Evolutionary conservation across 2,329 filamentous ascomycete genomes (phyloP).

Genomic region (Lachnellula cervina): DNA sequence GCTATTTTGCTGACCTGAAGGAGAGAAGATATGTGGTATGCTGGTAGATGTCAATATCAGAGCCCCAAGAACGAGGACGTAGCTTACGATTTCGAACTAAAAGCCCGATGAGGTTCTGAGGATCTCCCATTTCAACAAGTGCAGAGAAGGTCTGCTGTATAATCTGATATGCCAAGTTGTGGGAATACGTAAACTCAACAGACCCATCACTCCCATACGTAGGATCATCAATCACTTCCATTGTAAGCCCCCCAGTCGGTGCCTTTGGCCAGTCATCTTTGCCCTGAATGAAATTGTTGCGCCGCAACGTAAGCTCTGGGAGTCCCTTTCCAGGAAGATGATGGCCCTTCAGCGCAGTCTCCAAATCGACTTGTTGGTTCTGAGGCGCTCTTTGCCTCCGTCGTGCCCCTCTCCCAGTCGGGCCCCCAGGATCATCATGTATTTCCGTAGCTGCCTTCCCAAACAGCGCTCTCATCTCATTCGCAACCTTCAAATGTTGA

Average conservation of each 20-base stretch:
- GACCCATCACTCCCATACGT: slow-evolving; percentile 45
- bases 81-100: slow-evolving; percentile 59
- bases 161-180: slow-evolving; percentile 68
- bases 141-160: slow-evolving; percentile 72
- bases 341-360: slow-evolving; percentile 37
- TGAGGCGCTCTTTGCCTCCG: slow-evolving; percentile 38
- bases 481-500: slow-evolving; percentile 74
- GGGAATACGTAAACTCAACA: slow-evolving; percentile 71
- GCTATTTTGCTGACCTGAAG: slow-evolving; percentile 90
- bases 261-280: slow-evolving; percentile 68
- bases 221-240: slow-evolving; percentile 55
- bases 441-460: slow-evolving; percentile 57
- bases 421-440: slow-evolving; percentile 42
- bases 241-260: slow-evolving; percentile 73
- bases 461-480: slow-evolving; percentile 82
- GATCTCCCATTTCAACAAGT: slow-evolving; percentile 78
- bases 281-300: slow-evolving; percentile 65
- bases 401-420: slow-evolving; percentile 34
- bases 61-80: not conserved
- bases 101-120: slow-evolving; percentile 73
- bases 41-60: slow-evolving; percentile 33
- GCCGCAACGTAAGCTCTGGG: slow-evolving; percentile 52
- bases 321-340: slow-evolving; percentile 49
- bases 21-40: slow-evolving; percentile 91
- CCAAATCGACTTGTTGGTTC: slow-evolving; percentile 39